Percentiles rank a stretch among this genome's conserved stretches.
phyloP scores from a whole-genome alignment of 2,329 filamentous ascomycete genomes.

The Pseudocercospora cruenta region DNA sequence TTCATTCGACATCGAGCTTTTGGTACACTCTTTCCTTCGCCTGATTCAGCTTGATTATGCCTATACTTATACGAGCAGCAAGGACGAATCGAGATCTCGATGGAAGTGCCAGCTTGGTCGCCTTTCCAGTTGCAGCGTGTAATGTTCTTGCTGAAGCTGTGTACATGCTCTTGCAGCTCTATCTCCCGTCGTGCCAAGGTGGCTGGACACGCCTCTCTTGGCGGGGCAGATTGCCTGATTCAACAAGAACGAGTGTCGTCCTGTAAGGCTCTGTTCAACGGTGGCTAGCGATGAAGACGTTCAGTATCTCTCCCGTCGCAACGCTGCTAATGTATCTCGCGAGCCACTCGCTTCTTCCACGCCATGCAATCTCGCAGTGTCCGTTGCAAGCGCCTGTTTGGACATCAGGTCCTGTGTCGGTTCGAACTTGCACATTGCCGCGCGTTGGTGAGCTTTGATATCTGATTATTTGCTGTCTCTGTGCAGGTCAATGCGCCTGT shows the following conservation, averaged over 20 bases:
- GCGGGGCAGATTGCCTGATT: not conserved
- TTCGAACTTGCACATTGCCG: not conserved
- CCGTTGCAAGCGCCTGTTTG: not conserved
- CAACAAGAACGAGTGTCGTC: not conserved
- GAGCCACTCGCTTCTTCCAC: not conserved
- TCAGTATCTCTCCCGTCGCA: not conserved
- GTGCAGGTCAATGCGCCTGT: not conserved
- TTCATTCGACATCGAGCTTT: not conserved
- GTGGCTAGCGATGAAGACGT: not conserved
- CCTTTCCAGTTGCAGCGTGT: no score
- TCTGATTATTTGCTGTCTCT: not conserved
- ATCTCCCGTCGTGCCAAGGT: not conserved
- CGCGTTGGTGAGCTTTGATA: not conserved
- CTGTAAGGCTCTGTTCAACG: not conserved
- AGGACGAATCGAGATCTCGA: not conserved
- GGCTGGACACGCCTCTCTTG: not conserved
- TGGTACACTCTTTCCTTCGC: not conserved
- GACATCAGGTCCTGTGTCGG: not conserved
- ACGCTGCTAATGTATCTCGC: not conserved
- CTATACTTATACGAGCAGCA: not conserved
- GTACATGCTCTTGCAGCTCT: not conserved
- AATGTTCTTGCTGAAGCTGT: no score
- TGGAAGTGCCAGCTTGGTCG: not conserved
- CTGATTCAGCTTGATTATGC: not conserved
- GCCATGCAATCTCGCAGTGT: not conserved